These are phyloP conservation scores for Gossypium rotundifolium DNA, from an alignment of 345 rosid genomes.

Conservation along the genomic window DNA sequence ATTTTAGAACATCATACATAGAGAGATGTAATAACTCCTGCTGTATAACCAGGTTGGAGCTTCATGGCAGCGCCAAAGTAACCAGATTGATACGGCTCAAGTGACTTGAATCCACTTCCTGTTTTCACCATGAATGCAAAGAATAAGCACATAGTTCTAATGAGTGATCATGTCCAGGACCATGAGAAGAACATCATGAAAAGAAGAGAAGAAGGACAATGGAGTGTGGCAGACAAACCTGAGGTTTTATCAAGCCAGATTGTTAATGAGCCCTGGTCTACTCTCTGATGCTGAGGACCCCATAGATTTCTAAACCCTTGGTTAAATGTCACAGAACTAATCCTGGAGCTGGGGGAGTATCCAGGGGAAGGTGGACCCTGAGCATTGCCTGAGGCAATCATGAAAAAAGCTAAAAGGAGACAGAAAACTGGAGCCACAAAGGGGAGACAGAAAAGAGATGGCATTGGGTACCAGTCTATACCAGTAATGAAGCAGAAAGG, in stretches of 20 bases:
- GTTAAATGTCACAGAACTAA: conserved; percentile 40
- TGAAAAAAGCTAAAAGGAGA: conserved; percentile 18
- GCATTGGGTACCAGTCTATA: background rate
- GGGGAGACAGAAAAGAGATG: background rate
- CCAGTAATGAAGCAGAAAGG: background rate
- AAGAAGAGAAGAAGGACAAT: background rate
- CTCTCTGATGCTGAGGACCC: conserved; percentile 83
- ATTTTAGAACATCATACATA: conserved; percentile 38
- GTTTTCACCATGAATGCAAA: conserved; percentile 17
- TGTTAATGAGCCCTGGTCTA: conserved; percentile 49
- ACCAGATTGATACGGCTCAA: conserved; percentile 55
- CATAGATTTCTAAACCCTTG: conserved; percentile 58
- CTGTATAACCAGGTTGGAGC: conserved; percentile 88
- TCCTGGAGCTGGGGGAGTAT: conserved; percentile 57
- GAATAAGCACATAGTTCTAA: background rate
- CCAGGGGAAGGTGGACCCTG: conserved; percentile 82
- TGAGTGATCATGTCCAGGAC: background rate
- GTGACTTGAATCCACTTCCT: conserved; percentile 96
- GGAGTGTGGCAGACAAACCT: conserved; percentile 30
- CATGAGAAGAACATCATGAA: background rate
- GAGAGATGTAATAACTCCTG: conserved; percentile 82
- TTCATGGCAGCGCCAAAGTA: conserved; percentile 80
- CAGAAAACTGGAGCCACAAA: conserved; percentile 37
- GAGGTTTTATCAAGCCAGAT: conserved; percentile 68
- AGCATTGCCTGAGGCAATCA: conserved; percentile 22